Conservation (phyloP, 129 eudicot species). For the Smallanthus sonchifolius region DNA sequence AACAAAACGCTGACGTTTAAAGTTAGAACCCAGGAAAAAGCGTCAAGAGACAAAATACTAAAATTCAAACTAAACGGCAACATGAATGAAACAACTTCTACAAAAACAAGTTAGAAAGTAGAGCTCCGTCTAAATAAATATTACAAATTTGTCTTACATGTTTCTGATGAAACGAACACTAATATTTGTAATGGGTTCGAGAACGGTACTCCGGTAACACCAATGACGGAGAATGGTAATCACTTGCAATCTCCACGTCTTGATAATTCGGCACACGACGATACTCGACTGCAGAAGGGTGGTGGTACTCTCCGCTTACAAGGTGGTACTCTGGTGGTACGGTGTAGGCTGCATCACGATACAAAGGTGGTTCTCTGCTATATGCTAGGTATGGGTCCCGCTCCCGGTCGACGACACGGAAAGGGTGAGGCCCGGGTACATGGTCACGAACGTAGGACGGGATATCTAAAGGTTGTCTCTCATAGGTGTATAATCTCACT, state of each 20-base stretch:
- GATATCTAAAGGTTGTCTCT: slow-evolving; percentile 37
- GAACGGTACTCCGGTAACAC: slow-evolving; percentile 35
- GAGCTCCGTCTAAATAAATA: slow-evolving; percentile 5
- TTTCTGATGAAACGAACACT: neutral
- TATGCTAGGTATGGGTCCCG: slow-evolving; percentile 33
- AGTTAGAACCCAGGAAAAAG: neutral
- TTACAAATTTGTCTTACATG: slow-evolving; percentile 8
- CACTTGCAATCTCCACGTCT: slow-evolving; percentile 19
- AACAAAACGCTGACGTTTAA: too few species aligned
- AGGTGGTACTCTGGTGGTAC: slow-evolving; percentile 38
- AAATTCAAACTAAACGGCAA: neutral
- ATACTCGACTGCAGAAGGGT: slow-evolving; percentile 26
- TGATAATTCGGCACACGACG: slow-evolving; percentile 33
- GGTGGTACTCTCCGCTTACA: slow-evolving; percentile 31
- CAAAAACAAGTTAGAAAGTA: slow-evolving; percentile 13
- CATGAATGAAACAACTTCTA: neutral
- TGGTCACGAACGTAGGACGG: slow-evolving; percentile 28
- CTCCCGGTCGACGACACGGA: slow-evolving; percentile 24
- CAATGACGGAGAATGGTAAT: slow-evolving; percentile 24
- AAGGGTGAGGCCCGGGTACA: slow-evolving; percentile 26
- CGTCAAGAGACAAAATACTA: neutral
- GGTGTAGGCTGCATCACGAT: slow-evolving; percentile 39
- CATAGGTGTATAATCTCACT: slow-evolving; percentile 37
- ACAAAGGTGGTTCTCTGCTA: slow-evolving; percentile 41
- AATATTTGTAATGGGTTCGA: slow-evolving; percentile 29